phyloP scores from a whole-genome alignment of 2,329 filamentous ascomycete species.

The Calonectria pauciramosa region DNA sequence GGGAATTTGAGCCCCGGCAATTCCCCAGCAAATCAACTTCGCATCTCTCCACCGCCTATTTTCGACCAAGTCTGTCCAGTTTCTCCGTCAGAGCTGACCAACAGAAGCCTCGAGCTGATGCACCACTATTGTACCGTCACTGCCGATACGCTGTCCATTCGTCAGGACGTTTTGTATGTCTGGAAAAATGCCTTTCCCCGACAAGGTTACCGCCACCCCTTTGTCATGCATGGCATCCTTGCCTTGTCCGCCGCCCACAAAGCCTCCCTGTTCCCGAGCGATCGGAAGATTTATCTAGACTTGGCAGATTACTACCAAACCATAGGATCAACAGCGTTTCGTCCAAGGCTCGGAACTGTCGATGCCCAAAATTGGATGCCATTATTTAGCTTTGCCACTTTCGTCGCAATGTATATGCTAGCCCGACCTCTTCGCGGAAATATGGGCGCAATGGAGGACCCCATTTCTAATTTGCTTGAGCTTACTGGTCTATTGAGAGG shows the following conservation, averaged over 20 bases:
- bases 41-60: slow-evolving; percentile 8
- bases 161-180: slow-evolving; percentile 30
- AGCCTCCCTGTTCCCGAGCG: slow-evolving; percentile 32
- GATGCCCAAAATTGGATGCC: slow-evolving; percentile 44
- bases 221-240: slow-evolving; percentile 40
- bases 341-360: slow-evolving; percentile 34
- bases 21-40: slow-evolving; percentile 33
- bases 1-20: background rate
- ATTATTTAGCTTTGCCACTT: slow-evolving; percentile 58
- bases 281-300: slow-evolving; percentile 32
- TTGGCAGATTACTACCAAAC: slow-evolving; percentile 41
- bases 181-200: slow-evolving; percentile 34
- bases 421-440: slow-evolving; percentile 35
- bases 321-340: slow-evolving; percentile 45
- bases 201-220: slow-evolving; percentile 33
- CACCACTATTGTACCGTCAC: slow-evolving; percentile 41
- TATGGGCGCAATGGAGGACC: slow-evolving; percentile 26
- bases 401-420: slow-evolving; percentile 49
- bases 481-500: slow-evolving; percentile 37
- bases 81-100: slow-evolving; percentile 28
- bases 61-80: background rate
- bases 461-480: slow-evolving; percentile 36
- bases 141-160: slow-evolving; percentile 29
- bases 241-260: slow-evolving; percentile 40
- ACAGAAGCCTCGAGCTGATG: slow-evolving; percentile 41